These are phyloP conservation scores for Hypoxylon sp. DNA, from an alignment of 2,329 filamentous ascomycete genomes.

Conservation along the genomic window DNA sequence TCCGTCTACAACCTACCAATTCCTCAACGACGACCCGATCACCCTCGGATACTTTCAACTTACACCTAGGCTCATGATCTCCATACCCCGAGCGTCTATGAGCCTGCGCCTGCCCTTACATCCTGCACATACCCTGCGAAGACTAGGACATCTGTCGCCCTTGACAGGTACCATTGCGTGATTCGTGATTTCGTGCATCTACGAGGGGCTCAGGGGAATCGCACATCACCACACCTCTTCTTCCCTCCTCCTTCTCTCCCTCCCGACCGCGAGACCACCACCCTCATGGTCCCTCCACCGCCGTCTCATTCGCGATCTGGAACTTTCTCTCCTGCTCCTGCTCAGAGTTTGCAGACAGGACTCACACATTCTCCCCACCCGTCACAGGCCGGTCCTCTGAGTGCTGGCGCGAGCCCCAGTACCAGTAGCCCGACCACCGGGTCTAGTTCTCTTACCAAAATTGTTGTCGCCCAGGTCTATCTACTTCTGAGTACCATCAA, in stretches of 20 bases:
- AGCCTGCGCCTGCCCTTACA: slow-evolving; percentile 39
- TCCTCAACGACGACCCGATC: slow-evolving; percentile 23
- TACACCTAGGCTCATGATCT: slow-evolving; percentile 48
- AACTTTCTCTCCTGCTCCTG: slow-evolving; percentile 74
- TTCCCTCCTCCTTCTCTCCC: slow-evolving; percentile 36
- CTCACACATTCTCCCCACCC: slow-evolving; percentile 68
- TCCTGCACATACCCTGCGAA: slow-evolving; percentile 21
- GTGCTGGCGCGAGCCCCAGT: slow-evolving; percentile 72
- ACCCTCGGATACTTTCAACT: slow-evolving; percentile 17
- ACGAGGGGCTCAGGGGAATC: slow-evolving; percentile 51
- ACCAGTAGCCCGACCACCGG: slow-evolving; percentile 71
- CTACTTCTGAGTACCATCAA: slow-evolving; percentile 94
- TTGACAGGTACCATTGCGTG: slow-evolving; percentile 32
- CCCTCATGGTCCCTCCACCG: slow-evolving; percentile 55
- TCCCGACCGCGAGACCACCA: slow-evolving; percentile 47
- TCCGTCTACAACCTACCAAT: slow-evolving; percentile 10
- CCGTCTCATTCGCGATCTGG: slow-evolving; percentile 66
- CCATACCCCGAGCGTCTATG: slow-evolving; percentile 41
- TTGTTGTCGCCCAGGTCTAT: slow-evolving; percentile 95
- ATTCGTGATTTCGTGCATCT: slow-evolving; percentile 41
- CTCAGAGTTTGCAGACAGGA: slow-evolving; percentile 68
- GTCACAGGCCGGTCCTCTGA: slow-evolving; percentile 68
- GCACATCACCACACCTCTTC: slow-evolving; percentile 39
- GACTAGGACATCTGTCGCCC: slow-evolving; percentile 24
- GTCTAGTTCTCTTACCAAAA: slow-evolving; percentile 82